Percentiles rank a stretch among this genome's conserved stretches.
Evolutionary conservation across 306 rosid species (phyloP).

Genomic region (Prunus davidiana): DNA sequence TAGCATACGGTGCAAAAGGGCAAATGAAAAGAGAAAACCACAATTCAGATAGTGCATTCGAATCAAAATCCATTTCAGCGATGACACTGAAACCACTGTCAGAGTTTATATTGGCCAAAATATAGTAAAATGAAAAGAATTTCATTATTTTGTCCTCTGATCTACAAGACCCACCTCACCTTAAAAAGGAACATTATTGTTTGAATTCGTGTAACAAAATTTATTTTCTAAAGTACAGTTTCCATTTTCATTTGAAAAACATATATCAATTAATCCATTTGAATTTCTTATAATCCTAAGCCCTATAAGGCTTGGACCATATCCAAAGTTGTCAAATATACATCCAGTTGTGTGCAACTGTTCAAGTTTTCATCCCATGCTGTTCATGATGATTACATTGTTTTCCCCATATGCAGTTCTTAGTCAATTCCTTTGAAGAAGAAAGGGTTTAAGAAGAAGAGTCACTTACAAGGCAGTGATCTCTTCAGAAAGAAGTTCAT

Average conservation of each 20-base stretch:
- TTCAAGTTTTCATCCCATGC: neutral
- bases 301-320: neutral
- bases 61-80: neutral
- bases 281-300: neutral
- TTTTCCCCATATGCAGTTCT: neutral
- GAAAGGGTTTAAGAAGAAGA: neutral
- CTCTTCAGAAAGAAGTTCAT: constrained; percentile 77
- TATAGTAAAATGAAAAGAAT: neutral
- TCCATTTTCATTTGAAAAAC: neutral
- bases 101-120: neutral
- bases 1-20: neutral
- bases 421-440: constrained; percentile 7
- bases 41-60: neutral
- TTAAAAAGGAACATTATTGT: neutral
- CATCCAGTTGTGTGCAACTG: neutral
- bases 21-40: neutral
- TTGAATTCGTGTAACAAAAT: neutral
- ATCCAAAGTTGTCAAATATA: neutral
- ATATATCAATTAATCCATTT: neutral
- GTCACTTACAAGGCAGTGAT: constrained; percentile 77
- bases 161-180: neutral
- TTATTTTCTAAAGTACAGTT: neutral
- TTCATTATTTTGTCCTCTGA: neutral
- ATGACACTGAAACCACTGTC: neutral
- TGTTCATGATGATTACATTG: neutral